Base-by-base conservation (phyloP, 805 yeast species). In the Clavispora phyllophila region DNA sequence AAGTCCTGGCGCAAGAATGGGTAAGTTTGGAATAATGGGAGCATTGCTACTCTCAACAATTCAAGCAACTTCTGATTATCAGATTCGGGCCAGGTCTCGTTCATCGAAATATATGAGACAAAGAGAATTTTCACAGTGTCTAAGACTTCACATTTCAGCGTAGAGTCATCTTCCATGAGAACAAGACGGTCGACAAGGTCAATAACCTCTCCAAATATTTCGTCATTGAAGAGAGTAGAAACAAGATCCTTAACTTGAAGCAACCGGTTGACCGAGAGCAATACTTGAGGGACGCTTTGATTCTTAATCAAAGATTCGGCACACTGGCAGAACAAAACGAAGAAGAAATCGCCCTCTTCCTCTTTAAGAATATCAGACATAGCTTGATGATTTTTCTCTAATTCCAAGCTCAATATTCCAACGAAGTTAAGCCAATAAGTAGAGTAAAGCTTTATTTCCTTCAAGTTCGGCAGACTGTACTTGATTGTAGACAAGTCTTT, bases 281-380 rank as follows among this genome's bases (percentile, higher is more conserved):
- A 60, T 0, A 84, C 81, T 2, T 66, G 65, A 10, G 75, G 54
- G 3, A 81, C 75, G 40, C 67, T 58, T 39, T 73, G 75, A 37
- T 66, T 65, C 41, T 56, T 64, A 14, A 84, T 74, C 47, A 89
- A 68, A 0, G 84, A 77, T 52, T 87, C 95, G 37, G 89, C 72
- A 58, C 96, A 87, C 51, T 87, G 85, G 9, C 96, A 86, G 63
- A 84, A 86, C 31, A 90, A 60, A 24, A 89, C 82, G 56, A 87
- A 85, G 61, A 85, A 82, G 51, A 89, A 85, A 47, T 78, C 79
- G 4, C 75, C 70, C 1, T 78, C 66, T 47, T 82, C 89, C 9
- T 74, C 79, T 5, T 71, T 74, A 36, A 87, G 59, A 27, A 78
- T 68, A 2, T 68, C 63, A 5, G 66, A 59, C 15, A 84, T 68